Base-by-base conservation (phyloP, 257 asterid genomes). In the Solanum ossicruentum region DNA sequence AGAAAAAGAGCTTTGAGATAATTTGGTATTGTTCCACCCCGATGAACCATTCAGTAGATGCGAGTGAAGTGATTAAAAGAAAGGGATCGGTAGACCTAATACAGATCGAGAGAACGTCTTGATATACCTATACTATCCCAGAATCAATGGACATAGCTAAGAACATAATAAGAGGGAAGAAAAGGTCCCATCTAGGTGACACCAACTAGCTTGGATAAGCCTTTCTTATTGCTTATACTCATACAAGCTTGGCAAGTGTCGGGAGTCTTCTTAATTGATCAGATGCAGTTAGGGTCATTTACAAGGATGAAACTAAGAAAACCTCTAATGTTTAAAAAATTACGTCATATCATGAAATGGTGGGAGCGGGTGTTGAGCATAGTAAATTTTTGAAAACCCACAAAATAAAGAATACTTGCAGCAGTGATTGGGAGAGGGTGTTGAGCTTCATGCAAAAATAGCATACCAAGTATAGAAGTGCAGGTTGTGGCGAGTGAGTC, bases 401-500 rank as follows among this genome's bases (percentile, higher is more conserved):
- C 65, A 51, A 52, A 70, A 54, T 52, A 52, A 78, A 52, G 16
- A 77, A 51, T 3, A 26, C 65, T 51, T 16, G 82, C 49, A 17
- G 26, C 82, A 52, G 65, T 52, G 0, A 77, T 9, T 77, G 65
- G 82, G 65, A 51, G 1, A 65, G 49, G 26, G 9, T 15, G 26
- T 78, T 78, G 49, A 52, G 82, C 49, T 78, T 78, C 82, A 78
- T 8, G 17, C 82, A 43, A 12, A 83, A 61, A 32, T 51, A 63
- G 67, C 79, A 15, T 92, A 97, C 99, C 98, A 95, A 90, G 87
- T 95, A 97, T 49, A 97, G 83, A 87, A 97, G 98, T 12, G 98
- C 99, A 8, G 98, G 98, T 84, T 96, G 99, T 80, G 99, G 98
- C 13, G 98, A 95, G 73, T 84, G 97, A 36, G 98, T 93, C 87